phyloP scores from a whole-genome alignment of 2,329 filamentous ascomycete species.

The Trichoderma pleuroti region DNA sequence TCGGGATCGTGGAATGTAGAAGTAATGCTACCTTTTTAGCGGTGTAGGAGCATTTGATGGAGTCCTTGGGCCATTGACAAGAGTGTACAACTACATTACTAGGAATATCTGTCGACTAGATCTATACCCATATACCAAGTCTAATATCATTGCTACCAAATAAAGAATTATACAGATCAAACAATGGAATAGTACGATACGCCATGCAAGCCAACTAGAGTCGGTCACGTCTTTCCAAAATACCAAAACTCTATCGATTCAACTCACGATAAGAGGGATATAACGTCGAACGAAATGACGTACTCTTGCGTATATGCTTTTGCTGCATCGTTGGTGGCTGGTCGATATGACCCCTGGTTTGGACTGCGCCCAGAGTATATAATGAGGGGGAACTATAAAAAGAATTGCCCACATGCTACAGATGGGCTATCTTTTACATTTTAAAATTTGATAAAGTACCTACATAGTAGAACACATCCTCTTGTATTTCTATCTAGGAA shows the following conservation, averaged over 20 bases:
- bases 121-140: background rate
- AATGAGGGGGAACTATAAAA: background rate
- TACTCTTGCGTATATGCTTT: background rate
- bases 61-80: background rate
- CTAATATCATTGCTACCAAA: background rate
- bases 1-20: background rate
- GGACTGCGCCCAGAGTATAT: background rate
- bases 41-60: background rate
- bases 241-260: background rate
- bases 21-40: background rate
- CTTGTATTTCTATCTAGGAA: background rate
- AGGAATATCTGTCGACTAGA: background rate
- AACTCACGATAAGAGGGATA: background rate
- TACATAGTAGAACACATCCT: background rate
- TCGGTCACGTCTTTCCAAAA: background rate
- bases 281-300: background rate
- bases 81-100: background rate
- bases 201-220: background rate
- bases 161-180: background rate
- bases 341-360: background rate
- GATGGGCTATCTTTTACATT: background rate
- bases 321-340: background rate
- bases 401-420: background rate
- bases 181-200: background rate
- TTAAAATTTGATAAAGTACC: background rate